Percentiles rank a stretch among this genome's conserved stretches.
Evolutionary conservation across 2,329 filamentous ascomycete species (phyloP).

Genomic region (Drechslerella coelobrocha): DNA sequence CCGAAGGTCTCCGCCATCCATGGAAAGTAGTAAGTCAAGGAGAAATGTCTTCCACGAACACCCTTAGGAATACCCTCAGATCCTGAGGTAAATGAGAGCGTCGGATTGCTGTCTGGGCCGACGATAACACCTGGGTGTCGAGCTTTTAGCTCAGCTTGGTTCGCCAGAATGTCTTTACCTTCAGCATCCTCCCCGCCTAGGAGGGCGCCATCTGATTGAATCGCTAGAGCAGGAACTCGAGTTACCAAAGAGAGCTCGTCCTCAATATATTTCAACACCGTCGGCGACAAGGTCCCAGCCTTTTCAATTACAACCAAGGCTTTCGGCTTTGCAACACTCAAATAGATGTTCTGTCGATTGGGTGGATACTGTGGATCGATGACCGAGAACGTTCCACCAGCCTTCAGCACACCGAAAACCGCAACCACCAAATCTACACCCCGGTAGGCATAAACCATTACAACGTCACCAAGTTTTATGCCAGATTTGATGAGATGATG

Average conservation of each 20-base stretch:
- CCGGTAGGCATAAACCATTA: constrained; percentile 89
- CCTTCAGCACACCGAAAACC: constrained; percentile 76
- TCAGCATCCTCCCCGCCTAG: constrained; percentile 69
- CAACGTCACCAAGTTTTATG: constrained; percentile 79
- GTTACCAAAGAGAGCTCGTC: constrained; percentile 75
- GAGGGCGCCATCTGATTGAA: constrained; percentile 74
- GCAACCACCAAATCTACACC: constrained; percentile 78
- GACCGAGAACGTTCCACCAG: constrained; percentile 69
- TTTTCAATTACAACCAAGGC: constrained; percentile 76
- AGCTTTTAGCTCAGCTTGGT: constrained; percentile 63
- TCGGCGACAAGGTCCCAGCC: constrained; percentile 66
- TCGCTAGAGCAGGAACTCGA: constrained; percentile 74
- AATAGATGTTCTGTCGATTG: constrained; percentile 79
- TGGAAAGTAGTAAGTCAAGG: constrained; percentile 81
- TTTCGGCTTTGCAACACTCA: constrained; percentile 77
- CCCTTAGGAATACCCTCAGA: constrained; percentile 83
- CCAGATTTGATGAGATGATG: constrained; percentile 79
- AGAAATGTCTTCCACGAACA: constrained; percentile 85
- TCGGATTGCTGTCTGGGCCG: constrained; percentile 83
- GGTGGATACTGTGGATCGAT: constrained; percentile 85
- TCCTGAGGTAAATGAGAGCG: constrained; percentile 76
- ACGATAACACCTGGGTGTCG: constrained; percentile 75
- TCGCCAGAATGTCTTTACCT: constrained; percentile 72
- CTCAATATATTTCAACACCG: constrained; percentile 71
- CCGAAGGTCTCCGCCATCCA: constrained; percentile 91